Conservation (phyloP, 2,329 filamentous ascomycete genomes). For the Metarhizium brunneum region DNA sequence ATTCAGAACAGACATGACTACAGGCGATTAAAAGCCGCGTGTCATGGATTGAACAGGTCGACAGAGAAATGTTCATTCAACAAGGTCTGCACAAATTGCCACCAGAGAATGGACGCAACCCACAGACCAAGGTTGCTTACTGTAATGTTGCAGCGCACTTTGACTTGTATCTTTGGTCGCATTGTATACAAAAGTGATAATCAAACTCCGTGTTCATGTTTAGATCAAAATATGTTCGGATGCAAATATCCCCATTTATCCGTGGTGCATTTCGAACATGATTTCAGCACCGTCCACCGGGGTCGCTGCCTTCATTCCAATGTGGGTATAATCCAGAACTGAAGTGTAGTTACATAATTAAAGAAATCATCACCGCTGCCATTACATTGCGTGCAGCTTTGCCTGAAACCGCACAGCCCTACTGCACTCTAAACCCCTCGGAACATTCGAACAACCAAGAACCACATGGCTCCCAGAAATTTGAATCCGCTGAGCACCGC, state of each 20-base stretch:
- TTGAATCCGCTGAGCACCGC: slow-evolving; percentile 76
- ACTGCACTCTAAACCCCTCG: slow-evolving; percentile 46
- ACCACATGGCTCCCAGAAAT: slow-evolving; percentile 84
- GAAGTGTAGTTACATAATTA: not conserved
- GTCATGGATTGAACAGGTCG: too few relatives aligned
- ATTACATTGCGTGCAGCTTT: not conserved
- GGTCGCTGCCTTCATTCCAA: slow-evolving; percentile 1
- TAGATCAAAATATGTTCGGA: not conserved
- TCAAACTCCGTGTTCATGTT: not conserved
- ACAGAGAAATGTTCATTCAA: too few relatives aligned
- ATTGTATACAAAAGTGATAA: not conserved
- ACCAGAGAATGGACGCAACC: too few relatives aligned
- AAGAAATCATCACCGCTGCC: not conserved
- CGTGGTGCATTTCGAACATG: not conserved
- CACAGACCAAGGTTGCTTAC: too few relatives aligned
- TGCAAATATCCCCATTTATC: not conserved
- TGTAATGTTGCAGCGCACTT: too few relatives aligned
- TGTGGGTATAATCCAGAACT: slow-evolving; percentile 11
- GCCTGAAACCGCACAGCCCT: not conserved
- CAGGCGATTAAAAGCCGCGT: too few relatives aligned
- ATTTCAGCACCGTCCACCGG: not conserved
- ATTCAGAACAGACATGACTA: too few relatives aligned
- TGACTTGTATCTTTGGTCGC: too few relatives aligned
- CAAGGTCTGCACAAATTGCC: too few relatives aligned
- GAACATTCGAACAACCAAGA: slow-evolving; percentile 82